These are phyloP conservation scores for Pseudisothecium myosuroides DNA, from an alignment of 225 moss, liverwort and hornwort species.

Conservation along the genomic window DNA sequence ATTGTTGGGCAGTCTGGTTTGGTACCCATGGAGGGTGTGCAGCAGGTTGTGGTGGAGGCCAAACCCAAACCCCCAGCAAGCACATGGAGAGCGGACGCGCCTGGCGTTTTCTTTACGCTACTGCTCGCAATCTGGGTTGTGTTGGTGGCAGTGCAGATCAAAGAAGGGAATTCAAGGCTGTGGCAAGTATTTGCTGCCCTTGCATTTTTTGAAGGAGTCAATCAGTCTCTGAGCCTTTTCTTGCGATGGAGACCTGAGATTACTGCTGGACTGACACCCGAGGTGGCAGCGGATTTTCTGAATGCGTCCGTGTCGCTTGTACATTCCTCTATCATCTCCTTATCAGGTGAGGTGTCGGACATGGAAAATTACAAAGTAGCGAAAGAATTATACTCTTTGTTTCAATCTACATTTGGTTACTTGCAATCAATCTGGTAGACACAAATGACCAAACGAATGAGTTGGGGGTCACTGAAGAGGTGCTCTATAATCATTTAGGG, in stretches of 20 bases:
- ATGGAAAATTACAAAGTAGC: no score
- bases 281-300: slow-evolving; percentile 51
- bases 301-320: slow-evolving; percentile 80
- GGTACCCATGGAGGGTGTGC: slow-evolving; percentile 4
- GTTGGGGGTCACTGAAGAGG: not conserved
- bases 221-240: slow-evolving; percentile 13
- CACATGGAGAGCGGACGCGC: slow-evolving; percentile 8
- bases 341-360: slow-evolving; percentile 40
- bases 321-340: slow-evolving; percentile 57
- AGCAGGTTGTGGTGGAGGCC: not conserved
- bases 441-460: not conserved
- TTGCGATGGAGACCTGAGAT: slow-evolving; percentile 21
- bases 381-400: no score
- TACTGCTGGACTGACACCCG: slow-evolving; percentile 23
- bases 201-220: slow-evolving; percentile 52
- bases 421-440: not conserved
- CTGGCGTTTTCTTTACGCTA: slow-evolving; percentile 36
- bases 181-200: slow-evolving; percentile 57
- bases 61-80: not conserved
- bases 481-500: not conserved
- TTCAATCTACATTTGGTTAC: not conserved
- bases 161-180: slow-evolving; percentile 18
- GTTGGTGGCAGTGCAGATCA: slow-evolving; percentile 24
- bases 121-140: slow-evolving; percentile 55
- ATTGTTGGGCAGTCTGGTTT: not conserved